These are phyloP conservation scores for Dalbergia oliveri DNA, from an alignment of 306 rosid species.

Conservation along the genomic window DNA sequence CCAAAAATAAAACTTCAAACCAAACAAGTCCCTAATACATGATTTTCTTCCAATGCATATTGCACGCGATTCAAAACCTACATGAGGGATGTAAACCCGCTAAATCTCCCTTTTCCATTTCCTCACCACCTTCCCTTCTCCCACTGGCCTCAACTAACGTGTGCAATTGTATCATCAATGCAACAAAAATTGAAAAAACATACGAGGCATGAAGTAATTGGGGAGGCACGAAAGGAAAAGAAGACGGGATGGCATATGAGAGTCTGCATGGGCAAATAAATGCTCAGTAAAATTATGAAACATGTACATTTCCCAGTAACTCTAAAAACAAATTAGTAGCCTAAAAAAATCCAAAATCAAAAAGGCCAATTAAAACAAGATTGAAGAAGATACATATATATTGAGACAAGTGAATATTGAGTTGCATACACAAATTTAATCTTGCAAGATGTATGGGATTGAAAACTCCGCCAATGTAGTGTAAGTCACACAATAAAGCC, in stretches of 20 bases:
- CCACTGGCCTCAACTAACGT: too few species aligned
- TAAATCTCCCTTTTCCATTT: too few species aligned
- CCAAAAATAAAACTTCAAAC: too few species aligned
- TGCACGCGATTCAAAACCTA: background rate
- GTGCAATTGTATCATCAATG: background rate
- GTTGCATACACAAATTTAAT: constrained; percentile 27
- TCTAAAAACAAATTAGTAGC: constrained; percentile 30
- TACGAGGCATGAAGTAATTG: background rate
- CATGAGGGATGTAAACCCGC: background rate
- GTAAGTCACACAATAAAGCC: constrained; percentile 48
- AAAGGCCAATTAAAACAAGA: constrained; percentile 46
- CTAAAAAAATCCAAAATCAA: constrained; percentile 14
- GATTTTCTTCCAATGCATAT: background rate
- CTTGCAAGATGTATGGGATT: constrained; percentile 41
- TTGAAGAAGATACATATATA: constrained; percentile 49
- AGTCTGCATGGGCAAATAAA: constrained; percentile 40
- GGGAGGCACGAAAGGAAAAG: background rate
- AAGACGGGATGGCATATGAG: background rate
- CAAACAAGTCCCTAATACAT: background rate
- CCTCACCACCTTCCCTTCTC: too few species aligned
- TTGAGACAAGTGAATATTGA: constrained; percentile 43
- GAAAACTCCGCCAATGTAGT: constrained; percentile 42
- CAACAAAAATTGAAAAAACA: background rate
- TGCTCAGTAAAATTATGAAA: constrained; percentile 36
- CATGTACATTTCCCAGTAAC: constrained; percentile 48